These are phyloP conservation scores for thale cress (Arabidopsis thaliana) DNA, from an alignment of 345 rosid genomes.

Conservation along the genomic window DNA sequence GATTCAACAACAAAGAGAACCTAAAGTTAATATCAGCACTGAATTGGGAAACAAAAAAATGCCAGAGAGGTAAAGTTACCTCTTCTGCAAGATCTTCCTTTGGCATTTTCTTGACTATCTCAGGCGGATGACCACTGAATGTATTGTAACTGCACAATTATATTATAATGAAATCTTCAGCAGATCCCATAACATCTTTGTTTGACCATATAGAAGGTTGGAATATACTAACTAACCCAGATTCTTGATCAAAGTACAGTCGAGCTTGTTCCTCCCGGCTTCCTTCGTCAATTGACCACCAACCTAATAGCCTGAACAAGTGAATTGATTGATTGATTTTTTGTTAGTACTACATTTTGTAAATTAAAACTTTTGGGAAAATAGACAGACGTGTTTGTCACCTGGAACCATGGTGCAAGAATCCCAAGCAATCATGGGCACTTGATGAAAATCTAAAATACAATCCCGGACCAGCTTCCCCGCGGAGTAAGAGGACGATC, in stretches of 20 bases:
- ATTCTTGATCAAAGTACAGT: slow-evolving; percentile 65
- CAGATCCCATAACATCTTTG: not conserved
- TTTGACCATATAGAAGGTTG: not conserved
- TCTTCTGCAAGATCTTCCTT: slow-evolving; percentile 96
- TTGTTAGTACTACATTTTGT: slow-evolving; percentile 3
- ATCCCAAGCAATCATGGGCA: slow-evolving; percentile 82
- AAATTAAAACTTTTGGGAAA: not conserved
- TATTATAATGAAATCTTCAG: slow-evolving; percentile 16
- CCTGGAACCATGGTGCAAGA: slow-evolving; percentile 98
- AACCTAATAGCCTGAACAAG: slow-evolving; percentile 79
- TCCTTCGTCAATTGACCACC: slow-evolving; percentile 99
- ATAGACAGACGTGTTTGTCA: slow-evolving; percentile 41
- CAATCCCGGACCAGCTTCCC: slow-evolving; percentile 73
- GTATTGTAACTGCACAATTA: slow-evolving; percentile 78
- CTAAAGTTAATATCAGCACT: slow-evolving; percentile 10
- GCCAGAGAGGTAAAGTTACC: slow-evolving; percentile 51
- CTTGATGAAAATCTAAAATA: slow-evolving; percentile 75
- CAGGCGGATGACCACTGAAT: slow-evolving; percentile 94
- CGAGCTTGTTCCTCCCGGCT: slow-evolving; percentile 93
- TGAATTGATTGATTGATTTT: not conserved
- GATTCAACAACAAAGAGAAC: slow-evolving; percentile 15
- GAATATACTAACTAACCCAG: slow-evolving; percentile 64
- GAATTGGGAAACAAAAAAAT: slow-evolving; percentile 13
- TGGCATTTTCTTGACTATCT: slow-evolving; percentile 96
- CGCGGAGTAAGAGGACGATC: slow-evolving; percentile 65